Evolutionary conservation across 2,329 filamentous ascomycete species (phyloP).

Genomic region (Hypoxylon sp.): DNA sequence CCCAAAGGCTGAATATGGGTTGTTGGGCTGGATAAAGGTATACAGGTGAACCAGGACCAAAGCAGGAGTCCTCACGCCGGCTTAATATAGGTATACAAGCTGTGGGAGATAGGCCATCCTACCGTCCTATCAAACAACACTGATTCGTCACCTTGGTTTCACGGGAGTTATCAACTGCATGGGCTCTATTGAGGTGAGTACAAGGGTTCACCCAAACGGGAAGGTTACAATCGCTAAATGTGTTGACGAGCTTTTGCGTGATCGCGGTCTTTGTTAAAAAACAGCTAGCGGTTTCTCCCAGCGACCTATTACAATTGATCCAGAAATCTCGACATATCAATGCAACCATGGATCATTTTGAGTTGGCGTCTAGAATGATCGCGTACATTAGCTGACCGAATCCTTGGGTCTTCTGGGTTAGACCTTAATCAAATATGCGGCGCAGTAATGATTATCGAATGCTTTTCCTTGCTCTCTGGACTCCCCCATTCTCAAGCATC

Average conservation of each 20-base stretch:
- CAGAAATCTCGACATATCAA: conserved; percentile 1
- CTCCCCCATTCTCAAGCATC: not conserved
- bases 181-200: not conserved
- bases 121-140: not conserved
- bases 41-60: not conserved
- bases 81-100: conserved; percentile 12
- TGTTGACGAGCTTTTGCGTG: conserved; percentile 33
- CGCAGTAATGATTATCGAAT: not conserved
- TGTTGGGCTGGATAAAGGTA: conserved; percentile 15
- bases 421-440: not conserved
- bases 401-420: conserved; percentile 3
- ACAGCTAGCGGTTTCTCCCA: not conserved
- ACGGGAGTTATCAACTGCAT: not conserved
- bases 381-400: conserved; percentile 1
- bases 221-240: conserved; percentile 25
- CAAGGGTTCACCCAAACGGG: conserved; percentile 20
- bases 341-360: conserved; percentile 5
- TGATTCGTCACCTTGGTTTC: conserved; percentile 1
- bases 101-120: not conserved
- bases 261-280: conserved; percentile 9
- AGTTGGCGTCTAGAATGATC: conserved; percentile 1
- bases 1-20: not conserved
- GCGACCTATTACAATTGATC: not conserved
- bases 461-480: no score
- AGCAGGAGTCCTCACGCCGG: not conserved